Conservation (phyloP, 257 asterid genomes). For the Datura wrightii region DNA sequence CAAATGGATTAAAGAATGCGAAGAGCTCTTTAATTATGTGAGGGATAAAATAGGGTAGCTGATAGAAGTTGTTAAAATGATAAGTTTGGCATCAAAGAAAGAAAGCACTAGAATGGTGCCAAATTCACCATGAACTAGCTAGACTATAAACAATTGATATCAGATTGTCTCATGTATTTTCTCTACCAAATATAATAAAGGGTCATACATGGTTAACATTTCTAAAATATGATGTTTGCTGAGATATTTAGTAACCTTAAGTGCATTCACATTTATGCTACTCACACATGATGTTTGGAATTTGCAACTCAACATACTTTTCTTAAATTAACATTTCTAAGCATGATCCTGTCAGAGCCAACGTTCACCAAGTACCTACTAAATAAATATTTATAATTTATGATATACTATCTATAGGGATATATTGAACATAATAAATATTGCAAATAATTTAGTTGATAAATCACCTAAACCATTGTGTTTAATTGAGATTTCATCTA, state of each 20-base stretch:
- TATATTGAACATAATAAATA: background rate
- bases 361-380: background rate
- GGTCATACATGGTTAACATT: background rate
- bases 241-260: too few species aligned
- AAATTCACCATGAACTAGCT: background rate
- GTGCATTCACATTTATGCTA: too few species aligned
- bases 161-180: background rate
- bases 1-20: background rate
- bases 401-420: too few species aligned
- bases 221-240: background rate
- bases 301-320: background rate
- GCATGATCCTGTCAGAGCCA: background rate
- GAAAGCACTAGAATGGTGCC: background rate
- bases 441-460: too few species aligned
- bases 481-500: background rate
- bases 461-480: background rate
- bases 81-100: background rate
- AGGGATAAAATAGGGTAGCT: background rate
- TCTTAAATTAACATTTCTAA: background rate
- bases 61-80: background rate
- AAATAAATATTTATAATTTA: too few species aligned
- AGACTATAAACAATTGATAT: background rate
- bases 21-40: background rate
- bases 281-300: too few species aligned
- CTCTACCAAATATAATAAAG: background rate